A percentile compares a stretch with the other conserved stretches of the same genome.
Conservation (phyloP, 768 basidiomycete genomes). For the Phlebiopsis flavidoalba region DNA sequence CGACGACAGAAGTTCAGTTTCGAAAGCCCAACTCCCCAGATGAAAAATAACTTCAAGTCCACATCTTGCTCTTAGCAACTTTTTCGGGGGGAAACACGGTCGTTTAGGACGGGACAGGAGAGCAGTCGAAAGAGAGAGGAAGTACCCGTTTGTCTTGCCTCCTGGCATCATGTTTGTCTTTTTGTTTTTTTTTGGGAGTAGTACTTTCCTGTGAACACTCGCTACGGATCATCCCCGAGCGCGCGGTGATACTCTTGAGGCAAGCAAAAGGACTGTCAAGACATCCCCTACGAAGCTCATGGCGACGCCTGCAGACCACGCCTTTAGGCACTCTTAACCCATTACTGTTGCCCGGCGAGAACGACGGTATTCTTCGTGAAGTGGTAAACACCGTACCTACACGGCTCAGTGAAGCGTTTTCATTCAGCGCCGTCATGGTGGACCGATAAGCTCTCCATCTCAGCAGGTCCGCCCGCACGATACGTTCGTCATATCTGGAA, state of each 20-base stretch:
- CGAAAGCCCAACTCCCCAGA: neutral
- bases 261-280: too few relatives aligned
- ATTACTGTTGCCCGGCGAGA: neutral
- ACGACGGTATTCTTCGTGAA: neutral
- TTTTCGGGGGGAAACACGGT: neutral
- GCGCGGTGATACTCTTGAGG: too few relatives aligned
- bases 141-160: neutral
- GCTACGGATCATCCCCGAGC: too few relatives aligned
- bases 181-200: too few relatives aligned
- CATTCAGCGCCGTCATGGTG: neutral
- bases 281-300: too few relatives aligned
- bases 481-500: constrained; percentile 2
- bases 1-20: neutral
- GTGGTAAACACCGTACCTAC: neutral
- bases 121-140: neutral
- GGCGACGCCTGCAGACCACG: too few relatives aligned
- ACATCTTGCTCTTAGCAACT: too few relatives aligned
- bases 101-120: neutral
- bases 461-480: constrained; percentile 1
- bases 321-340: too few relatives aligned
- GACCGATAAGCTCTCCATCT: neutral
- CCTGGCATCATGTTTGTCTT: too few relatives aligned
- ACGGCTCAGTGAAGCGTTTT: neutral
- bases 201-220: too few relatives aligned
- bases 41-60: neutral